phyloP scores from a whole-genome alignment of 352 stramenopile genomes.

The Phytopythium boreale region DNA sequence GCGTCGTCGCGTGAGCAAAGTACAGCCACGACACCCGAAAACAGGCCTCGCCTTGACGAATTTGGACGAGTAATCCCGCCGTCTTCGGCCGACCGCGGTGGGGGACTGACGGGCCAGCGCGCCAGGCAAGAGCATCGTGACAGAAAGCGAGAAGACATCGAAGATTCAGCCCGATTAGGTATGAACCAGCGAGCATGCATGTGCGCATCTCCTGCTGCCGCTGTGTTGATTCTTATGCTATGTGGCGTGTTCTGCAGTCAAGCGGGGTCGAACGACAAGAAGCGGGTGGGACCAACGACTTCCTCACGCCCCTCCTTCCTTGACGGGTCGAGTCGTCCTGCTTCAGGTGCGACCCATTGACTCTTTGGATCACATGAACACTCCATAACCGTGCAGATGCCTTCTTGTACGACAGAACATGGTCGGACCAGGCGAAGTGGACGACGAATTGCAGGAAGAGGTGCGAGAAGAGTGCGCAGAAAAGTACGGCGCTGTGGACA shows the following conservation, averaged over 20 bases:
- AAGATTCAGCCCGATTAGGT: constrained; percentile 8
- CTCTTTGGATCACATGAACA: neutral
- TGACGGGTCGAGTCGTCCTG: constrained; percentile 26
- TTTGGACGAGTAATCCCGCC: constrained; percentile 22
- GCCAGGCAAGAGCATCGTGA: neutral
- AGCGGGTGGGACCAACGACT: constrained; percentile 25
- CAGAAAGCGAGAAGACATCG: constrained; percentile 1
- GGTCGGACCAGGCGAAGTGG: constrained; percentile 87
- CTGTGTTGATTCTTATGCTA: neutral
- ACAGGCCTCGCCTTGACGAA: constrained; percentile 16
- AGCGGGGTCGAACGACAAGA: constrained; percentile 2
- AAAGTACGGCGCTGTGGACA: constrained; percentile 79
- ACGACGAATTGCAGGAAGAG: constrained; percentile 85
- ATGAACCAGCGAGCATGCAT: neutral
- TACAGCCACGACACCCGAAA: neutral
- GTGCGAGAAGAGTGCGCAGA: constrained; percentile 83
- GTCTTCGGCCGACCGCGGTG: neutral
- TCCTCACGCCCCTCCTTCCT: neutral
- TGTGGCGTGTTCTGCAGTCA: neutral
- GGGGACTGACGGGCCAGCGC: neutral
- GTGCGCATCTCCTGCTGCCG: neutral
- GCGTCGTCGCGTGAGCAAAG: neutral
- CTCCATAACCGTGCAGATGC: neutral
- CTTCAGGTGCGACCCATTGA: constrained; percentile 18
- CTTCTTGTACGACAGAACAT: constrained; percentile 70